Evolutionary conservation across 495 filamentous ascomycete genomes (phyloP), one percentile per base, ranked within the genome.

Genomic region (Talaromyces ruber): DNA sequence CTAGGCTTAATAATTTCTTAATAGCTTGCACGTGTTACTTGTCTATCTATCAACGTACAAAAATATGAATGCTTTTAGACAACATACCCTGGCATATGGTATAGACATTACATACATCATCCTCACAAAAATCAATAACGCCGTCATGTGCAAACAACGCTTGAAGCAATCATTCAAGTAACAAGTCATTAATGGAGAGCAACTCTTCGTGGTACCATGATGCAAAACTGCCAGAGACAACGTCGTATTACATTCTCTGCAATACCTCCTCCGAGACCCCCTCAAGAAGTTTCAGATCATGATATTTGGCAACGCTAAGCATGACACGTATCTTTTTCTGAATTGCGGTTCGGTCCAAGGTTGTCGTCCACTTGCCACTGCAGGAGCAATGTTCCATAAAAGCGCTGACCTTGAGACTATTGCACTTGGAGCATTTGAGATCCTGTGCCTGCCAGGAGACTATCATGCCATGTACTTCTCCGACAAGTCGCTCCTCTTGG

Each of bases 381-480:
- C 94, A 98, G 26, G 87, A 88, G 72, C 94, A 98, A 74, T 98
- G 93, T 74, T 98, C 94, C 86, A 92, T 88, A 70, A 98, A 95
- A 67, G 96, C 94, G 76, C 94, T 97, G 45, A 88, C 80, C 72
- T 92, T 80, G 6, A 82, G 69, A 9, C 61, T 67, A 43, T 68
- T 70, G 64, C 81, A 83, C 62, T 82, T 83, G 53, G 71, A 73
- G 64, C 94, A 98, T 71, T 91, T 92, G 52, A 98, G 74, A 72
- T 98, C 94, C 79, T 98, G 94, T 24, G 86, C 88, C 62, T 84
- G 82, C 91, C 96, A 98, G 68, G 87, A 85, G 30, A 88, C 84
- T 8, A 92, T 79, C 64, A 88, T 70, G 51, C 81, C 84, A 65
- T 96, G 86, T 39, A 96, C 84, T 45, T 89, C 82, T 0, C 82